These are phyloP conservation scores for Rhodotorula sp. DNA, from an alignment of 1,284 basidiomycete genomes.

Conservation along the genomic window DNA sequence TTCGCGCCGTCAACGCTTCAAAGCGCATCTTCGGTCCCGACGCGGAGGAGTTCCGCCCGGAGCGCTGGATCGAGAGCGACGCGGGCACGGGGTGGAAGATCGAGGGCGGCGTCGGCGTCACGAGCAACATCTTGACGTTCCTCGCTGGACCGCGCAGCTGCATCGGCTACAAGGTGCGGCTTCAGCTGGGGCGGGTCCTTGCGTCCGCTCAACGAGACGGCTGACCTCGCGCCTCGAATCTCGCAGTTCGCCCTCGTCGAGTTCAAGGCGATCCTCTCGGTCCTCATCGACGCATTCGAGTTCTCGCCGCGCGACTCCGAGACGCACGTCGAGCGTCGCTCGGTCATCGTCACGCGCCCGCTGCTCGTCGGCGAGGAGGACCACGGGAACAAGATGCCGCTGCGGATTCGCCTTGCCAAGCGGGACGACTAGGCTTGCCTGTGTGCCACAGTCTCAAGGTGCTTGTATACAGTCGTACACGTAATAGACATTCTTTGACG, in stretches of 20 bases:
- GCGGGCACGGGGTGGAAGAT: constrained; percentile 12
- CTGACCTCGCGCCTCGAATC: background rate
- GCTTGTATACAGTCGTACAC: too few relatives aligned
- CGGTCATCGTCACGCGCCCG: constrained; percentile 34
- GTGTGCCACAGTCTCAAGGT: too few relatives aligned
- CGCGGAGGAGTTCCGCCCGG: constrained; percentile 64
- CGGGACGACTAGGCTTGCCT: constrained; percentile 9
- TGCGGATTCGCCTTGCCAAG: constrained; percentile 25
- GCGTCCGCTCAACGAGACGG: background rate
- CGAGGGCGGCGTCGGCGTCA: constrained; percentile 31
- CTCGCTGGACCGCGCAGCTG: constrained; percentile 33
- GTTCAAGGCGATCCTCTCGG: constrained; percentile 34
- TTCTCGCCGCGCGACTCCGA: constrained; percentile 23
- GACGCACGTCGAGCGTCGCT: constrained; percentile 25
- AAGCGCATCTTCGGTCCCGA: constrained; percentile 67
- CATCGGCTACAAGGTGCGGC: constrained; percentile 22
- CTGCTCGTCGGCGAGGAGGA: constrained; percentile 33
- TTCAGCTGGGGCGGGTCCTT: background rate
- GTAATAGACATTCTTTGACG: too few relatives aligned
- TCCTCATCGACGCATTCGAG: constrained; percentile 33
- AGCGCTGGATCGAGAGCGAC: constrained; percentile 45
- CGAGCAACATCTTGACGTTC: constrained; percentile 33
- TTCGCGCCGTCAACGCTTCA: constrained; percentile 65
- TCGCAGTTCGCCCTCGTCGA: constrained; percentile 25
- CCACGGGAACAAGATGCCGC: constrained; percentile 30